Evolutionary conservation across 768 basidiomycete genomes (phyloP).

Genomic region (Tylopilus vinaceipallidus): DNA sequence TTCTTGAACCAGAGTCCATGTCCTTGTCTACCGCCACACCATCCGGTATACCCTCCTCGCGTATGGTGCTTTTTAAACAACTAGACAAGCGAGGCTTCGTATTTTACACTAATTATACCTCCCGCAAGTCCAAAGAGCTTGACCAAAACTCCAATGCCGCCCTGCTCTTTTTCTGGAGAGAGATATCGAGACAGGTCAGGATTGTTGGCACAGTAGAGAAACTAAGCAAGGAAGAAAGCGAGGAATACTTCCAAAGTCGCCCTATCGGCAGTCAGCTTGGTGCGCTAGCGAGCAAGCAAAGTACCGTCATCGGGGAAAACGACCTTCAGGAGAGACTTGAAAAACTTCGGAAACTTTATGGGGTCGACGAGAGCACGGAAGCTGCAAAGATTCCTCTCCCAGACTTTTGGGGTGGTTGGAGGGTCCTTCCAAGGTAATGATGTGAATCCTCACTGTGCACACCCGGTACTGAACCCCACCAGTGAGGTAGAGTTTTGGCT

Average conservation of each 20-base stretch:
- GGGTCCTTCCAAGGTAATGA: slow-evolving; percentile 82
- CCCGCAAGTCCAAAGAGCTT: slow-evolving; percentile 87
- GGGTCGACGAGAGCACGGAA: slow-evolving; percentile 38
- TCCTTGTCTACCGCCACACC: slow-evolving; percentile 70
- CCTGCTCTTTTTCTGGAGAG: slow-evolving; percentile 89
- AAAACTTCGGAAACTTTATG: slow-evolving; percentile 57
- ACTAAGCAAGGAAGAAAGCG: slow-evolving; percentile 66
- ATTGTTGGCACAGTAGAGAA: slow-evolving; percentile 86
- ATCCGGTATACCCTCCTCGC: slow-evolving; percentile 77
- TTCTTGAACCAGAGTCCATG: slow-evolving; percentile 91
- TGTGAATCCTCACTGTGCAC: neutral
- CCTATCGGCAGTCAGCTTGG: slow-evolving; percentile 85
- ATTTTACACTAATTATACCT: slow-evolving; percentile 96
- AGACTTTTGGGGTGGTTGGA: slow-evolving; percentile 96
- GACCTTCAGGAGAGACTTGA: slow-evolving; percentile 63
- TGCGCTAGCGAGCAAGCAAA: slow-evolving; percentile 94
- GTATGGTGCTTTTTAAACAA: slow-evolving; percentile 90
- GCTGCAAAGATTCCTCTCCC: slow-evolving; percentile 70
- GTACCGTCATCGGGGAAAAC: slow-evolving; percentile 69
- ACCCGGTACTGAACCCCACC: slow-evolving; percentile 9
- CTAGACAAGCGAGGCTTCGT: slow-evolving; percentile 88
- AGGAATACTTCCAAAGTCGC: slow-evolving; percentile 78
- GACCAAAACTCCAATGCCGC: slow-evolving; percentile 74
- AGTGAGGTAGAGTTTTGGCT: slow-evolving; percentile 98
- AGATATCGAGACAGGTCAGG: slow-evolving; percentile 76